Base-by-base conservation (phyloP, 2,329 filamentous ascomycete genomes). In the Fonsecaea monophora region DNA sequence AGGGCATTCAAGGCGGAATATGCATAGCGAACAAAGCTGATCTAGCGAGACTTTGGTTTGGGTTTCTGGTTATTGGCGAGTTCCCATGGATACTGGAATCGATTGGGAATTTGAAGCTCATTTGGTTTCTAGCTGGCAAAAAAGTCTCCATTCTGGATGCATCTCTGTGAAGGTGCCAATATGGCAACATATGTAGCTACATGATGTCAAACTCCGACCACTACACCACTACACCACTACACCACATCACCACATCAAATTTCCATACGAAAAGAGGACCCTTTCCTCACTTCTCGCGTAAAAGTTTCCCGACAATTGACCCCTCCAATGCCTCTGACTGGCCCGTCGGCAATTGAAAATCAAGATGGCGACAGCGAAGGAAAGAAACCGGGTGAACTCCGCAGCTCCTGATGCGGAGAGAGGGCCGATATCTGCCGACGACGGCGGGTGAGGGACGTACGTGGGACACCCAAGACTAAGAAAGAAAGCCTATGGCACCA, bases 261-360 rank as follows among this genome's bases (percentile, higher is more conserved):
- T 18, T n/a, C n/a, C 4, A 15, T n/a, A 42, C 38, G 38, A 42
- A 15, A 42, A 15, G 15, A 5, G 2, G 2, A 13, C 9, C 38
- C 10, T 42, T 15, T 15, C 38, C 13, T 15, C 12, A 4, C 13
- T 15, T 4, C 38, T 10, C 45, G 45, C 18, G 18, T 50, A 50
- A 50, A 50, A 21, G 45, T 50, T 25, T 50, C 45, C 45, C 45
- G 45, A 25, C 25, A 25, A 25, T 2, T 3, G 18, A 10, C 18
- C 15, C 40, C 40, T 42, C 15, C 40, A 10, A n/a, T 30, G n/a
- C 30, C 15, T 53, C 4, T 53, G 9, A 61, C 32, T 61, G 59
- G 59, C 37, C 15, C 45, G 48, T 61, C 59, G 59, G 59, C 59
- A 61, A 61, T 61, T 61, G 59, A 61, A 54, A 60, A 18, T 25